Conservation (phyloP, 495 filamentous ascomycete genomes). For the Cladorrhinum samala region DNA sequence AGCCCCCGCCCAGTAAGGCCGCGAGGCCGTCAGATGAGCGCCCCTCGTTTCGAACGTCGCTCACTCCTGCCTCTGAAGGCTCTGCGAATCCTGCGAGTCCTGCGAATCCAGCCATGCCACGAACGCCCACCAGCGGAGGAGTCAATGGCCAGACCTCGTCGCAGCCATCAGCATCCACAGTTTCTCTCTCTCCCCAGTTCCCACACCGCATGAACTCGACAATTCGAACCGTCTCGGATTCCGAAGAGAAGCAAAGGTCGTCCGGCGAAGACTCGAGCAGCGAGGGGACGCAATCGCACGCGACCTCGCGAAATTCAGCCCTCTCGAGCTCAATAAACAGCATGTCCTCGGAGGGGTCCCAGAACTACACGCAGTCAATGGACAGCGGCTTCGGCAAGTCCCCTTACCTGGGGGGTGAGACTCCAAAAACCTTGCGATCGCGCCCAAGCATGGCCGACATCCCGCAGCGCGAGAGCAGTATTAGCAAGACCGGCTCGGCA, state of each 20-base stretch:
- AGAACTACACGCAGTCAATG: conserved; percentile 19
- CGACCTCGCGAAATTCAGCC: conserved; percentile 35
- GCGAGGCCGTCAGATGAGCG: conserved; percentile 15
- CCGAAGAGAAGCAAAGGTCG: conserved; percentile 26
- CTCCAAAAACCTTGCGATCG: conserved; percentile 15
- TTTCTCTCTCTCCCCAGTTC: conserved; percentile 4
- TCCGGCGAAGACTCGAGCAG: conserved; percentile 27
- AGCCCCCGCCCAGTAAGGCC: conserved; percentile 13
- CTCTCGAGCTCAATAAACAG: conserved; percentile 45
- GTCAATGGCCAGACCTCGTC: conserved; percentile 18
- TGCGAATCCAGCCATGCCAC: conserved; percentile 32
- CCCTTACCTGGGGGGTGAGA: conserved; percentile 17
- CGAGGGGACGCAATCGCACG: conserved; percentile 27
- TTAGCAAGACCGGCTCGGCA: conserved; percentile 10
- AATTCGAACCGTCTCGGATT: conserved; percentile 42
- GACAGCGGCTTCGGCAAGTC: conserved; percentile 11
- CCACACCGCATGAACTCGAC: conserved; percentile 34
- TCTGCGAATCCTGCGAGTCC: conserved; percentile 29
- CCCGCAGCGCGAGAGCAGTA: conserved; percentile 24
- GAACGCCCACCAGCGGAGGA: conserved; percentile 13
- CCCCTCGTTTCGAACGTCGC: conserved; percentile 20
- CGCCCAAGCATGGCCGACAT: conserved; percentile 11
- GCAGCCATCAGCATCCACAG: conserved; percentile 1
- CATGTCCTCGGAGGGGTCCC: conserved; percentile 32
- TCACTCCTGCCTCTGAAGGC: conserved; percentile 30